Base-by-base conservation (phyloP, 495 filamentous ascomycete species). In the Polyplosphaeria fusca region DNA sequence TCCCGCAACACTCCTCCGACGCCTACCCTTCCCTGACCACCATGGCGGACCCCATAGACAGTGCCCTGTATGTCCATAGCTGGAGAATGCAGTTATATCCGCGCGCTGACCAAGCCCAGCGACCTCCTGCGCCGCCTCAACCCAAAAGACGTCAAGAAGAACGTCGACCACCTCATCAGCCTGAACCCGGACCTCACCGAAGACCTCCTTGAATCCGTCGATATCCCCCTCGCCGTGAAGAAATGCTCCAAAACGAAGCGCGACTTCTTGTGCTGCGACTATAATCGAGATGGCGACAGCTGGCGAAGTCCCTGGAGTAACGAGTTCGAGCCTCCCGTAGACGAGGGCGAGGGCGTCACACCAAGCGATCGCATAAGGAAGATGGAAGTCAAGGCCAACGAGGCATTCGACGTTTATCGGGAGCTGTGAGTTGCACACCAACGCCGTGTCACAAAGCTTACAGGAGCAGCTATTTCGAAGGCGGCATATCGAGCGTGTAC, bases 211-310 rank as follows among this genome's bases (percentile, higher is more conserved):
- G 90, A 91, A 58, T 95, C 91, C 28, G 91, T 97, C 58, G 93
- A 99, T 73, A 90, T 96, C 70, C 94, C 94, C 42, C 85, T 99
- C 20, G 84, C 88, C 45, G 79, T 93, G 42, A 84, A 85, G 55
- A 86, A 87, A 58, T 97, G 93, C 77, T 77, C 79, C 51, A 88
- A 91, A 72, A 89, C 88, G 51, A 89, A 87, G 58, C 87, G 91
- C 49, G 93, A 97, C 75, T 99, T 96, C 76, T 83, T 99, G 37
- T 88, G 96, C 59, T 99, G 93, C 78, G 93, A 99, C 79, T 99
- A 97, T 78, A 99, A 99, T 79, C 90, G 93, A 47, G 93, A 99
- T 74, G 94, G 94, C 47, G 93, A 96, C 72, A 91, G 86, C 74
- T 95, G 95, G 78, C 87, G 93, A 27, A 93, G 88, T 59, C 93